These are phyloP conservation scores for Sporisorium graminicola DNA, from an alignment of 1,284 basidiomycete species.

Conservation along the genomic window DNA sequence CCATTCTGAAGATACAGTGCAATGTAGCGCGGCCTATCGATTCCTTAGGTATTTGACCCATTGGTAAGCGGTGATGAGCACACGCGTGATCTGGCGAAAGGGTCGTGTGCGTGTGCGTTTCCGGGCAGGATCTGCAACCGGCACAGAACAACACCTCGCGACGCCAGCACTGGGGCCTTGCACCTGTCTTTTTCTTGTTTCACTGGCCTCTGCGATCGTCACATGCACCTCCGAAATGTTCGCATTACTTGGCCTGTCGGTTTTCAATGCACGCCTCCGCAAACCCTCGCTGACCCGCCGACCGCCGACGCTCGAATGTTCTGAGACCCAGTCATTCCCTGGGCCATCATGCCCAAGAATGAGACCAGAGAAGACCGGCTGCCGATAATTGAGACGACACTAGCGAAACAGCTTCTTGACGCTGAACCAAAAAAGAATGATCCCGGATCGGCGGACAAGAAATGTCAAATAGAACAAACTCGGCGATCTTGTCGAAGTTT, in stretches of 20 bases:
- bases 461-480: neutral
- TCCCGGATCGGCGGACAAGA: neutral
- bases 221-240: conserved; percentile 31
- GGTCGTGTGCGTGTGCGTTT: conserved; percentile 12
- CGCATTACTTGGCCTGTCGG: conserved; percentile 14
- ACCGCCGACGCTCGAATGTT: neutral
- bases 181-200: neutral
- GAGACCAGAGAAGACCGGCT: neutral
- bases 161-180: neutral
- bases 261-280: neutral
- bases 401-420: conserved; percentile 1
- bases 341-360: too few species aligned
- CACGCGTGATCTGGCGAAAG: neutral
- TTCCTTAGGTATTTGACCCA: neutral
- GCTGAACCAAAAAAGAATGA: neutral
- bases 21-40: neutral
- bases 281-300: neutral
- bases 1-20: too few species aligned
- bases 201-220: conserved; percentile 31
- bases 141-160: conserved; percentile 20
- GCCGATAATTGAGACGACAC: neutral
- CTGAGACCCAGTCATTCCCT: neutral
- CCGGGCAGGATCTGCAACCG: conserved; percentile 13
- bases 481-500: conserved; percentile 13
- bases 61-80: neutral